These are phyloP conservation scores for Candida lessepsii DNA, from an alignment of 805 yeast genomes.

Conservation along the genomic window DNA sequence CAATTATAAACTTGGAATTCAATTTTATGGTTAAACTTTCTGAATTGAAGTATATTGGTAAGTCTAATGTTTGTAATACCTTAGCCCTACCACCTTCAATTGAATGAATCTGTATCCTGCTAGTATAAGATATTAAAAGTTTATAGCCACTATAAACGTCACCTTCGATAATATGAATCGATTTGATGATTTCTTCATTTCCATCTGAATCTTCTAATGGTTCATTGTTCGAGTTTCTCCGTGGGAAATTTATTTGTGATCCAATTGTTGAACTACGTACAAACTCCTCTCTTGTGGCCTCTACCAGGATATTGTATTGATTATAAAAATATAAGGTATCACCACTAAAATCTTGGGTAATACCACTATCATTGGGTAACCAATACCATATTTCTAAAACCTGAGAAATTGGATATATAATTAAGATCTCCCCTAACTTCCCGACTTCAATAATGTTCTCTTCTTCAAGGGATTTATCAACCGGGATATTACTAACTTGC, in stretches of 20 bases:
- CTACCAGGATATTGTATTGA: conserved; percentile 12
- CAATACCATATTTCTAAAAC: conserved; percentile 38
- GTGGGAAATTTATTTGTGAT: not conserved
- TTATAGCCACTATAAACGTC: conserved; percentile 11
- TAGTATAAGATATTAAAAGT: conserved; percentile 7
- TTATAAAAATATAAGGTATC: conserved; percentile 24
- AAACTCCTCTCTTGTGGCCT: not conserved
- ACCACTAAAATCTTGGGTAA: conserved; percentile 19
- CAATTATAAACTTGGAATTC: conserved; percentile 19
- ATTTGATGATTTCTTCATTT: conserved; percentile 7
- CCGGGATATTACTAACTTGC: conserved; percentile 25
- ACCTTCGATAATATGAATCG: conserved; percentile 11
- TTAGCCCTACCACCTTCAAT: not conserved
- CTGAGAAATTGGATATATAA: conserved; percentile 20
- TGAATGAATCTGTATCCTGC: conserved; percentile 2
- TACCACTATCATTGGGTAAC: conserved; percentile 15
- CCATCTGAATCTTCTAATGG: not conserved
- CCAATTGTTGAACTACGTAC: conserved; percentile 1
- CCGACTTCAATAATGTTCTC: conserved; percentile 25
- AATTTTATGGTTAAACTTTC: conserved; percentile 18
- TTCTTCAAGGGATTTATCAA: conserved; percentile 4
- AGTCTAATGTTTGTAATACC: conserved; percentile 2
- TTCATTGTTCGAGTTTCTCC: not conserved
- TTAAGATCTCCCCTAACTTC: conserved; percentile 31
- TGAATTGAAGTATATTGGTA: conserved; percentile 12